Evolutionary conservation across 805 yeast genomes (phyloP).

Genomic region (Yarrowia sp.): DNA sequence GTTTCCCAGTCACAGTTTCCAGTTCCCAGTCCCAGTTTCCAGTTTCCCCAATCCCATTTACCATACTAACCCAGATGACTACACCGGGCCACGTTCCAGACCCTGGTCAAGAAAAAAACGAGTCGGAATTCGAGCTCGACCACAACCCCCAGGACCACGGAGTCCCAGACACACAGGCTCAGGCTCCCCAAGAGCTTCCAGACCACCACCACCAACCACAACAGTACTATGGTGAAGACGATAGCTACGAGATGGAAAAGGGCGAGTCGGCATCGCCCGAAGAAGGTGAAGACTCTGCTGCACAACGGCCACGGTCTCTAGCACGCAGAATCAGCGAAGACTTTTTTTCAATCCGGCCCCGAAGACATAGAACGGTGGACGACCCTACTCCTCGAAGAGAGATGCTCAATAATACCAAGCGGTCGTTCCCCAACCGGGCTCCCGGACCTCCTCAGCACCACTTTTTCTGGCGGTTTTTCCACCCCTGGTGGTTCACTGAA

Average conservation of each 20-base stretch:
- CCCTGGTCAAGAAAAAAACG: conserved; percentile 9
- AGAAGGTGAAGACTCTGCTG: not conserved
- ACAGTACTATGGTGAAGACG: conserved; percentile 4
- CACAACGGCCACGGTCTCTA: not conserved
- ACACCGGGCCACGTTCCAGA: conserved; percentile 13
- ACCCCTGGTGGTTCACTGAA: conserved; percentile 14
- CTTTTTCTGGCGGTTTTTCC: not conserved
- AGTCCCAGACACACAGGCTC: not conserved
- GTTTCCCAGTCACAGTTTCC: too few species aligned
- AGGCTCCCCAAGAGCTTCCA: not conserved
- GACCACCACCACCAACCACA: conserved; percentile 1
- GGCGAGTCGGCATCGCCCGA: conserved; percentile 5
- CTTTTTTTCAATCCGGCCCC: not conserved
- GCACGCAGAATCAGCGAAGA: conserved; percentile 6
- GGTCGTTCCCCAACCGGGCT: conserved; percentile 18
- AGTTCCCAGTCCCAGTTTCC: too few species aligned
- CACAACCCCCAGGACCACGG: conserved; percentile 1
- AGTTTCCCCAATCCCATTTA: not conserved
- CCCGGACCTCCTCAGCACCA: not conserved
- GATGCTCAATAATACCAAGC: conserved; percentile 4
- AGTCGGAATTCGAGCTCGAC: not conserved
- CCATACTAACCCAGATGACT: conserved; percentile 4
- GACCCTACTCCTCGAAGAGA: conserved; percentile 5
- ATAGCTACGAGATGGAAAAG: conserved; percentile 20
- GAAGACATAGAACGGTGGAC: not conserved